phyloP scores from a whole-genome alignment of 2,329 filamentous ascomycete genomes.

The Achaetomium macrosporum region DNA sequence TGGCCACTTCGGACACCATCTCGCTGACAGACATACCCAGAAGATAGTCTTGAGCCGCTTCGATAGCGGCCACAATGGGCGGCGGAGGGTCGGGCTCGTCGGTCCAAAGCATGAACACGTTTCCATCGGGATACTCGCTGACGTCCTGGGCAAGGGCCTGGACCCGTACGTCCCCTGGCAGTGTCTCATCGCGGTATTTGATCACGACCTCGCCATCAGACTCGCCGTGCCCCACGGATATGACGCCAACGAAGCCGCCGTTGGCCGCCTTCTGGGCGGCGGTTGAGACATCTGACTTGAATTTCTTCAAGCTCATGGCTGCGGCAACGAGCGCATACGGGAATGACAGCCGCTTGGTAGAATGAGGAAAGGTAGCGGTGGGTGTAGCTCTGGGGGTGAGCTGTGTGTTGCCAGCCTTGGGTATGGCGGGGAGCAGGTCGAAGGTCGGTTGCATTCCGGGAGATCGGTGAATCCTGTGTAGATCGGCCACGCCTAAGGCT shows the following conservation, averaged over 20 bases:
- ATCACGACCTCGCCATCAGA: slow-evolving; percentile 70
- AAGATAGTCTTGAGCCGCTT: slow-evolving; percentile 39
- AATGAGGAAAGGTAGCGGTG: too few species aligned
- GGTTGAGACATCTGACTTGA: slow-evolving; percentile 51
- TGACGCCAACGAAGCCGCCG: slow-evolving; percentile 42
- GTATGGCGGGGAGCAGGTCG: too few species aligned
- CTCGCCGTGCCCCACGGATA: slow-evolving; percentile 52
- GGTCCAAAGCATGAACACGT: slow-evolving; percentile 40
- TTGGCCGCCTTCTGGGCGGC: slow-evolving; percentile 33
- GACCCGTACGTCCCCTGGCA: slow-evolving; percentile 31
- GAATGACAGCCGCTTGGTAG: too few species aligned
- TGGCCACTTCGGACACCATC: slow-evolving; percentile 42
- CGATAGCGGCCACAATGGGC: slow-evolving; percentile 33
- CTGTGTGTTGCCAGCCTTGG: background rate
- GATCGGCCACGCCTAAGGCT: background rate
- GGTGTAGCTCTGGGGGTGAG: too few species aligned
- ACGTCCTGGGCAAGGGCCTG: slow-evolving; percentile 34
- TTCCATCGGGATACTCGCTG: slow-evolving; percentile 34
- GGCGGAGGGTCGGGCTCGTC: slow-evolving; percentile 32
- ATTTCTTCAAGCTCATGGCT: slow-evolving; percentile 60
- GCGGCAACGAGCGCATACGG: background rate
- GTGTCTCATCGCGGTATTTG: slow-evolving; percentile 35
- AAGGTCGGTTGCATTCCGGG: background rate
- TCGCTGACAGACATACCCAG: slow-evolving; percentile 42
- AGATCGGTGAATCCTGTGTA: background rate